Evolutionary conservation across 371 early-diverging fungal species (phyloP).

Genomic region (Capniomyces stellatus): DNA sequence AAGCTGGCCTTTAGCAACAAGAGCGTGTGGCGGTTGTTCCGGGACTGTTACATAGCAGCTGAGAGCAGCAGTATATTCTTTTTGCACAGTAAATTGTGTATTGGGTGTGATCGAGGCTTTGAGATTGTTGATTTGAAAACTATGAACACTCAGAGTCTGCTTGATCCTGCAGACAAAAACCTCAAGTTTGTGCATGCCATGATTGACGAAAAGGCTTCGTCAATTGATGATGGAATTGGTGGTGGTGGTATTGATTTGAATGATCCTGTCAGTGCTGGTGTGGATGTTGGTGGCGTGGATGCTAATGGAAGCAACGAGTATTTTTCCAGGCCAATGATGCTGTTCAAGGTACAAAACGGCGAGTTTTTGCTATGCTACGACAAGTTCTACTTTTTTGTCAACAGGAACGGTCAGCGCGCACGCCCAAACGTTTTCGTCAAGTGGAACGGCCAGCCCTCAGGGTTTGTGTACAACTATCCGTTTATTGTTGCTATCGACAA

Average conservation of each 20-base stretch:
- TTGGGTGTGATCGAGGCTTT: conserved; percentile 78
- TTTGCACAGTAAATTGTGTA: conserved; percentile 58
- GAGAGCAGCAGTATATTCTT: conserved; percentile 64
- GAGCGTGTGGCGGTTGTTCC: conserved; percentile 22
- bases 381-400: conserved; percentile 77
- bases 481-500: conserved; percentile 77
- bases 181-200: conserved; percentile 45
- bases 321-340: conserved; percentile 44
- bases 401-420: conserved; percentile 61
- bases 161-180: conserved; percentile 62
- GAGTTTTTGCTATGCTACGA: conserved; percentile 80
- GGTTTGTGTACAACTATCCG: conserved; percentile 52
- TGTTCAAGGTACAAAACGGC: conserved; percentile 55
- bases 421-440: conserved; percentile 52
- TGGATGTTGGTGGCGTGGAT: neutral
- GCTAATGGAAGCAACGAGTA: neutral
- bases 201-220: neutral
- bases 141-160: conserved; percentile 50
- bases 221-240: conserved; percentile 7
- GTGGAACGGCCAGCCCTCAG: conserved; percentile 52
- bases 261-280: neutral
- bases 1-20: neutral
- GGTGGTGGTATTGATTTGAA: neutral
- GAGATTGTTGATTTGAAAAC: conserved; percentile 77
- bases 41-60: conserved; percentile 80